Base-by-base conservation (phyloP, 371 early-diverging fungal genomes). In the Polyrhizophydium stewartii region DNA sequence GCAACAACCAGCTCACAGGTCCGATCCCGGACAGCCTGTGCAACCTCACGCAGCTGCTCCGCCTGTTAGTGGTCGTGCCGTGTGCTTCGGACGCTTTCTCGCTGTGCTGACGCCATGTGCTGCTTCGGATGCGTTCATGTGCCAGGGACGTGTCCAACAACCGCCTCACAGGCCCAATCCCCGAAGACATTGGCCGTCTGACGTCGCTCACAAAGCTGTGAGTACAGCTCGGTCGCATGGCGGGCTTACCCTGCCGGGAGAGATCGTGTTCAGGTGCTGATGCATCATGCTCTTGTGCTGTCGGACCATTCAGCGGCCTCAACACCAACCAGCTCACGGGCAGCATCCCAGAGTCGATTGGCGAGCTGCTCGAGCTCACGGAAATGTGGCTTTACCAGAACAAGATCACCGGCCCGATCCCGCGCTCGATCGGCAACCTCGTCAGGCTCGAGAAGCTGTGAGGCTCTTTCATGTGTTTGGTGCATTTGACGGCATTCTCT, bases 101-200 rank as follows among this genome's bases (percentile, higher is more conserved):
- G 40, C 12, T 12, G 19, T 10, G 19, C 12, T 19, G 10, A 12
- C 19, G 19, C 19, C 10, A 10, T 10, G 12, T 40, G n/a, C 40
- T 12, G 12, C 10, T 12, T 10, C 40, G 12, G 10, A 19, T 40
- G 12, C 19, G 40, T 10, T 12, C 40, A n/a, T n/a, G n/a, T n/a
- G n/a, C n/a, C n/a, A n/a, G n/a, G 10, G 40, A 40, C 40, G 12
- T 40, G 10, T 40, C 40, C 12, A 12, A 19, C 40, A n/a, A 25
- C 32, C 12, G 22, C 28, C 28, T 64, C 21, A 60, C 55, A 2
- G 65, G 65, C 7, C 27, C 24, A 17, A 55, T 65, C 31, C 65
- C 65, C 13, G 32, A 25, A 13, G 47, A 53, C 24, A 28, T 52
- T 28, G 30, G 40, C 1, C 7, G 28, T 22, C 61, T 60, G 17